Conservation (phyloP, 2,329 filamentous ascomycete species). For the Diplodia mutila region DNA sequence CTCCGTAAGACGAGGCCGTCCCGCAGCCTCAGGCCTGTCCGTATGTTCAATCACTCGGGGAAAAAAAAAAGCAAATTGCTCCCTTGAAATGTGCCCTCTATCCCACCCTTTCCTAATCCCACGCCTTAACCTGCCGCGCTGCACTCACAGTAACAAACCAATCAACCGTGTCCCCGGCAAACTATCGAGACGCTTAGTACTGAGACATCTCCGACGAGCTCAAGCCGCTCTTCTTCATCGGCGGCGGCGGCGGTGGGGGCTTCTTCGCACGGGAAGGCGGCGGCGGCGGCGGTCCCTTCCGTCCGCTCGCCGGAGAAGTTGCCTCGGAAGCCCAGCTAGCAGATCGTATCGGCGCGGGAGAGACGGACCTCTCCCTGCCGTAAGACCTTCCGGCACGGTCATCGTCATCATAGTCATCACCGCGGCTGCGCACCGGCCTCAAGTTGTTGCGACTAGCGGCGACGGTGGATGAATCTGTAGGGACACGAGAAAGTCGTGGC, state of each 20-base stretch:
- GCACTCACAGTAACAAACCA: not conserved
- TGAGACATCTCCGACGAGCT: slow-evolving; percentile 33
- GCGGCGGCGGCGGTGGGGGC: slow-evolving; percentile 65
- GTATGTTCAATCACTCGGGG: not conserved
- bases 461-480: slow-evolving; percentile 59
- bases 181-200: not conserved
- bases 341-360: slow-evolving; percentile 58
- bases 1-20: slow-evolving; percentile 9
- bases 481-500: slow-evolving; percentile 55
- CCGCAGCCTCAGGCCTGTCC: slow-evolving; percentile 13
- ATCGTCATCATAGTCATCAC: slow-evolving; percentile 41
- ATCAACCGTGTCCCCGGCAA: not conserved
- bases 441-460: slow-evolving; percentile 53
- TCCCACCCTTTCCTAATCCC: not conserved
- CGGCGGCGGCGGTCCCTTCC: slow-evolving; percentile 61
- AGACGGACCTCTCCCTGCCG: slow-evolving; percentile 52
- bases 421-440: slow-evolving; percentile 45
- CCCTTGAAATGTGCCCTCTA: slow-evolving; percentile 8
- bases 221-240: slow-evolving; percentile 62
- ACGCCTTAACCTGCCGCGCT: not conserved
- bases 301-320: slow-evolving; percentile 32
- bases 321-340: slow-evolving; percentile 48
- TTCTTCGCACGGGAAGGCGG: slow-evolving; percentile 67
- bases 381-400: slow-evolving; percentile 33
- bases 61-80: not conserved